Percentiles rank a stretch among this genome's conserved stretches.
Evolutionary conservation across 1,139 yeast genomes (phyloP).

Genomic region (Debaryomycetaceae sp.): DNA sequence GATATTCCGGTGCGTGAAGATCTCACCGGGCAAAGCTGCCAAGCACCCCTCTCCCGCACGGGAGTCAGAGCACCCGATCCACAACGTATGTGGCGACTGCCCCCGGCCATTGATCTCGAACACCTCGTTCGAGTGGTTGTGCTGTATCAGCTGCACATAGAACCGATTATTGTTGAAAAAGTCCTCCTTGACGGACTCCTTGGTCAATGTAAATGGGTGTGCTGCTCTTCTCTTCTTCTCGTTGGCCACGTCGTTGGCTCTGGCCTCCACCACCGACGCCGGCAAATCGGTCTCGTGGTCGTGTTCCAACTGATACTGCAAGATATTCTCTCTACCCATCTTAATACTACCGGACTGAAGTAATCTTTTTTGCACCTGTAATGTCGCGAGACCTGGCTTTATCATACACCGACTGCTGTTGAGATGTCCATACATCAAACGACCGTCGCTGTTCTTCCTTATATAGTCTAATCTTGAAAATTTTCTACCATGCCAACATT

Average conservation of each 20-base stretch:
- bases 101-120: constrained; percentile 76
- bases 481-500: neutral
- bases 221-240: constrained; percentile 14
- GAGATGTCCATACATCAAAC: neutral
- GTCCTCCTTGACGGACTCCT: constrained; percentile 59
- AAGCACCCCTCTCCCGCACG: constrained; percentile 81
- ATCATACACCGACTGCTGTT: neutral
- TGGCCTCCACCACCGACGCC: constrained; percentile 6
- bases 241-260: constrained; percentile 7
- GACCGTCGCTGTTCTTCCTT: neutral
- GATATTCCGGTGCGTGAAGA: constrained; percentile 89
- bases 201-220: constrained; percentile 54
- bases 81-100: constrained; percentile 87
- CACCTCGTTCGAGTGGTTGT: constrained; percentile 56
- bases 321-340: constrained; percentile 47
- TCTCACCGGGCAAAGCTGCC: constrained; percentile 87
- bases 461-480: too few species aligned
- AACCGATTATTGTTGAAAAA: constrained; percentile 63
- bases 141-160: constrained; percentile 61
- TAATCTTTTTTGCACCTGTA: neutral
- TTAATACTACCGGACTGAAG: constrained; percentile 5
- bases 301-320: constrained; percentile 40
- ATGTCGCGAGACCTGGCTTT: neutral
- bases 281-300: constrained; percentile 38
- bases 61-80: constrained; percentile 97